A percentile compares a stretch with the other conserved stretches of the same genome.
Conservation (phyloP, 129 eudicot genomes). For the Lactuca sativa region DNA sequence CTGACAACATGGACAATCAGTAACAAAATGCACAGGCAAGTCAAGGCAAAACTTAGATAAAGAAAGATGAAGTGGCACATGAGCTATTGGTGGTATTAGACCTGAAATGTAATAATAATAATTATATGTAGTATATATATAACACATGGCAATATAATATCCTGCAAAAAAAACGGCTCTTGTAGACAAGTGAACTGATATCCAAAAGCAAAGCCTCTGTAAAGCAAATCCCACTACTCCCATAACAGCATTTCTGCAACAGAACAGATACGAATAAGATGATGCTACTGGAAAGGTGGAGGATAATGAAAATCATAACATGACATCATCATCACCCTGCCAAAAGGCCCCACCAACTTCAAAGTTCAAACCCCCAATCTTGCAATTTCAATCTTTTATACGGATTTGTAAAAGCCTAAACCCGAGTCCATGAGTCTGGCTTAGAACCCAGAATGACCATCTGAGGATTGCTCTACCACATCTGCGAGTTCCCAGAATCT, state of each 20-base stretch:
- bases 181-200: conserved; percentile 50
- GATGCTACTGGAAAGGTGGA: conserved; percentile 22
- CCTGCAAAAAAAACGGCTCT: conserved; percentile 43
- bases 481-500: conserved; percentile 84
- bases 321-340: conserved; percentile 55
- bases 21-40: not conserved
- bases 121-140: not conserved
- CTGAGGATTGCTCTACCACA: conserved; percentile 63
- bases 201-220: conserved; percentile 68
- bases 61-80: conserved; percentile 16
- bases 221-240: conserved; percentile 66
- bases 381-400: conserved; percentile 39
- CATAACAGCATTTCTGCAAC: conserved; percentile 81
- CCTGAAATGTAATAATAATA: conserved; percentile 28
- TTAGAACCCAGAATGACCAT: conserved; percentile 32
- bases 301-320: conserved; percentile 48
- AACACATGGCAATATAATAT: conserved; percentile 23
- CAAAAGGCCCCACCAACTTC: conserved; percentile 44
- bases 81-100: conserved; percentile 26
- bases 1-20: not conserved
- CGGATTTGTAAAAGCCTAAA: conserved; percentile 5
- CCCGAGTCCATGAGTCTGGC: too few relatives aligned
- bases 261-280: conserved; percentile 58
- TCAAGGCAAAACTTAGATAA: not conserved
- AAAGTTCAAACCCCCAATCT: conserved; percentile 44